Base-by-base conservation (phyloP, 192 early-diverging fungal genomes). In the Spizellomyces sp. region DNA sequence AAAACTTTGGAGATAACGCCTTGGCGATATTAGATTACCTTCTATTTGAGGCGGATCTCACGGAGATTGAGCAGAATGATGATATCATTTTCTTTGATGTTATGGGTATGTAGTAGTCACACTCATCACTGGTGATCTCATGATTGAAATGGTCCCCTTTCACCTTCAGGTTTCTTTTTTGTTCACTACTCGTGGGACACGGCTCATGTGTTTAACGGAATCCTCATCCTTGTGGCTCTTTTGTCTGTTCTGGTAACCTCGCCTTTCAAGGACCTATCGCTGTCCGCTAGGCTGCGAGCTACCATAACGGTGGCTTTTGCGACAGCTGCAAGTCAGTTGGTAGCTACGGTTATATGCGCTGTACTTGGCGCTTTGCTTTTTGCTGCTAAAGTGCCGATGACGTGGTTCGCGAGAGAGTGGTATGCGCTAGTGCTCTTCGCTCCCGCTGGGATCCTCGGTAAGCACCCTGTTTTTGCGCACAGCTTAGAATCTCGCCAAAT, bases 1-100 rank as follows among this genome's bases (percentile, higher is more conserved):
- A 93, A 63, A 89, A 91, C 77, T 71, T 91, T 48, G 91, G 91
- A 0, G 87, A 91, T 45, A 93, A 93, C 70, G 79, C 85, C 1
- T 45, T 87, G 14, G 84, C 83, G 7, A 73, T 92, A 17, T 63
- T 81, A 9, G 58, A 77, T 5, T 81, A 90, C 70, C 62, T 89
- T 47, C 75, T 81, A 17, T 74, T 71, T 41, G 77, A 87, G 41
- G 75, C 81, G 5, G 76, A 86, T 12, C 67, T 89, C 27, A 48
- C 55, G 0, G 67, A 71, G 8, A 71, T 90, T 64, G 79, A 86
- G 48, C 55, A 64, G 9, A 76, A 84, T 4, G 71, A 75, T 9
- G 78, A 87, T 14, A 76, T 85, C 15, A 79, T 89, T 8, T 91
- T 83, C 62, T 89, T 85, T 75, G 89, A 91, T 74, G 36, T 91